Conservation (phyloP, 116 monocot species). For the Cymodocea nodosa region DNA sequence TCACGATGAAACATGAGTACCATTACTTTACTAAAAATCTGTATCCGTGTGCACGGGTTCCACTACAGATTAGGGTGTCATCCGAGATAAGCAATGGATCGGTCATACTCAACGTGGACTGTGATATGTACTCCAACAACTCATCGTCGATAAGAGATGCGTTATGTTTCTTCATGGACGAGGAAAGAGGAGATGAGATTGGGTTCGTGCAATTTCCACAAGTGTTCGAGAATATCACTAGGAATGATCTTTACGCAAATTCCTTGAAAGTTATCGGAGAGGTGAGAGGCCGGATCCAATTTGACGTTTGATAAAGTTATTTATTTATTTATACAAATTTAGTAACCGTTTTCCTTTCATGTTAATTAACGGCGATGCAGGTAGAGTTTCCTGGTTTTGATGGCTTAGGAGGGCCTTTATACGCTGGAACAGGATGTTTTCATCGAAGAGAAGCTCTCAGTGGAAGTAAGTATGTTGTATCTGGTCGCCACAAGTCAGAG, state of each 20-base stretch:
- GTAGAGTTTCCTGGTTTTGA: conserved; percentile 37
- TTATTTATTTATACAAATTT: too few species aligned
- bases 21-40: too few species aligned
- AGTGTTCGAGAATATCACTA: neutral
- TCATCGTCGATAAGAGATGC: conserved; percentile 30
- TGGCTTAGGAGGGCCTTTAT: conserved; percentile 28
- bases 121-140: conserved; percentile 62
- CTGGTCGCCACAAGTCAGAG: conserved; percentile 12
- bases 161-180: conserved; percentile 62
- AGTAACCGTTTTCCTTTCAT: too few species aligned
- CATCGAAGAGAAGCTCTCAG: conserved; percentile 34
- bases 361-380: too few species aligned
- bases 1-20: too few species aligned
- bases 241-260: neutral
- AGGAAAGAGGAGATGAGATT: neutral
- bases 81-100: conserved; percentile 40
- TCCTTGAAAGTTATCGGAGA: neutral
- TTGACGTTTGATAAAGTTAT: too few species aligned
- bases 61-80: conserved; percentile 48
- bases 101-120: conserved; percentile 61
- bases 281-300: too few species aligned
- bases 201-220: neutral
- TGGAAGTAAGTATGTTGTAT: conserved; percentile 20
- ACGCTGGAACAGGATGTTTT: conserved; percentile 45
- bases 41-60: too few species aligned